Percentiles rank a stretch among this genome's conserved stretches.
These are phyloP conservation scores for Penicillium expansum DNA, from an alignment of 2,329 filamentous ascomycete species.

Conservation along the genomic window DNA sequence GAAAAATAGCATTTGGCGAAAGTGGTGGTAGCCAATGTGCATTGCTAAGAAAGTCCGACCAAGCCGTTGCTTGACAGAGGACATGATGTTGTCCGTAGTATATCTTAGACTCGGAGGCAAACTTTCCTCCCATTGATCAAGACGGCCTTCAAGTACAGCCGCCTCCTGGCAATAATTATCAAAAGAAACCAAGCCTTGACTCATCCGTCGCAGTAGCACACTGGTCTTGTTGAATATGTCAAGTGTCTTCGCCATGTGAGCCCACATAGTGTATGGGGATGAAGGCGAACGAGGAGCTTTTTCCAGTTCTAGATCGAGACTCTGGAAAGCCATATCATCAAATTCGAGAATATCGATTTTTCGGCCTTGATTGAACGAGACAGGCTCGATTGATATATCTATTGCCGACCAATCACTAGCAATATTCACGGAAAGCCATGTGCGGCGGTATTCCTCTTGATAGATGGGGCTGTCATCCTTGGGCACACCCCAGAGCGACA, in stretches of 20 bases:
- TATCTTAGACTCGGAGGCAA: slow-evolving; percentile 15
- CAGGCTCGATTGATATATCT: no score
- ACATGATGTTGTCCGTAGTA: slow-evolving; percentile 14
- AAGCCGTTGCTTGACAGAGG: slow-evolving; percentile 13
- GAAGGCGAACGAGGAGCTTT: no score
- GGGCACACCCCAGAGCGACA: slow-evolving; percentile 6
- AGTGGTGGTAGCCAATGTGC: slow-evolving; percentile 25
- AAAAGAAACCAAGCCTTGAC: slow-evolving; percentile 15
- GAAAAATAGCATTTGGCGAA: slow-evolving; percentile 25
- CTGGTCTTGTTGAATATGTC: slow-evolving; percentile 20
- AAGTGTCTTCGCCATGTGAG: slow-evolving; percentile 20
- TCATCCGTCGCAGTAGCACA: slow-evolving; percentile 15
- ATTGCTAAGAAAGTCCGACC: slow-evolving; percentile 23
- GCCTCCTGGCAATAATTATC: slow-evolving; percentile 16
- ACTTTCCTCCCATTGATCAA: slow-evolving; percentile 17
- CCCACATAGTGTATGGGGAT: no score
- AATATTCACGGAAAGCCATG: slow-evolving; percentile 22
- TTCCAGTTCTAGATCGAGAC: no score
- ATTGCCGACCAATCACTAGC: no score
- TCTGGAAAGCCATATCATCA: no score
- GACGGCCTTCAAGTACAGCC: slow-evolving; percentile 4
- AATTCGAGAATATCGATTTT: no score
- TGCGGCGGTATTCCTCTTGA: slow-evolving; percentile 20
- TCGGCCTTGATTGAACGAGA: no score
- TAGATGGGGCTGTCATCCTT: background rate